Evolutionary conservation across 2,329 filamentous ascomycete genomes (phyloP).

Genomic region (Fusarium denticulatum): DNA sequence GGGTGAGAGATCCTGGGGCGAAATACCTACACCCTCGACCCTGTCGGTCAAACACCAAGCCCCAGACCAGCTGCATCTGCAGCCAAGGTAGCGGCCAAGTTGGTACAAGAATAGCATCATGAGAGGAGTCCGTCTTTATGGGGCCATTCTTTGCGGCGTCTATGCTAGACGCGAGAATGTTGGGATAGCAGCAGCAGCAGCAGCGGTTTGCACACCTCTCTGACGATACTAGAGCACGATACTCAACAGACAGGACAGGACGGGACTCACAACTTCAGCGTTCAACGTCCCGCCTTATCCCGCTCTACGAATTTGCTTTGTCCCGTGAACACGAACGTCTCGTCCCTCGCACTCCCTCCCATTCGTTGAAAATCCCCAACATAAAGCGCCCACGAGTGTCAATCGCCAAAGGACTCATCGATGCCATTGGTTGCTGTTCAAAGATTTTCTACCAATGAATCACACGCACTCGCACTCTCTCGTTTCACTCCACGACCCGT

Average conservation of each 20-base stretch:
- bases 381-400: conserved; percentile 39
- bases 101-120: conserved; percentile 37
- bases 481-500: conserved; percentile 39
- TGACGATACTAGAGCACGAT: not conserved
- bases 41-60: conserved; percentile 20
- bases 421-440: conserved; percentile 34
- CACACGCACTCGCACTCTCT: conserved; percentile 9
- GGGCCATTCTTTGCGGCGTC: conserved; percentile 19
- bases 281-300: conserved; percentile 12
- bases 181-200: not conserved
- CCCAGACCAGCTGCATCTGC: conserved; percentile 32
- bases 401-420: conserved; percentile 8
- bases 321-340: not conserved
- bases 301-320: conserved; percentile 25
- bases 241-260: not conserved
- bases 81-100: conserved; percentile 15
- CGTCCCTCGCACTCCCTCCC: not conserved
- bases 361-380: conserved; percentile 36
- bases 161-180: conserved; percentile 30
- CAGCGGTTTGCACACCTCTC: not conserved
- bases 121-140: not conserved
- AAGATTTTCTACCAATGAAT: conserved; percentile 41
- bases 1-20: conserved; percentile 25
- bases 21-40: conserved; percentile 5
- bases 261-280: not conserved